These are phyloP conservation scores for Septoria linicola DNA, from an alignment of 2,329 filamentous ascomycete genomes.

Conservation along the genomic window DNA sequence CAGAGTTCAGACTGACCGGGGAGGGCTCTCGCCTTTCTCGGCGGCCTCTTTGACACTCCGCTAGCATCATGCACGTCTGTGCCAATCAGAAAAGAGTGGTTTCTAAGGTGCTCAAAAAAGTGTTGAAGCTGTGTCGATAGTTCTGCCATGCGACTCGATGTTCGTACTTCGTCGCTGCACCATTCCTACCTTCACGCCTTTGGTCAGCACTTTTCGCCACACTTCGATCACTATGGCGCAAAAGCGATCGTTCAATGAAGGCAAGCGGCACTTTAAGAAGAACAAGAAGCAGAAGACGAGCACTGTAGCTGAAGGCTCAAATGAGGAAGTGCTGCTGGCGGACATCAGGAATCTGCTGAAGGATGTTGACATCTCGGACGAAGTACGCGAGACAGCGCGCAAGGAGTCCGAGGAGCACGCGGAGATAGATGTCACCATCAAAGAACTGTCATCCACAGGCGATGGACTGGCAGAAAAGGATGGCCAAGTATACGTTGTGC, in stretches of 20 bases:
- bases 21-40: slow-evolving; percentile 8
- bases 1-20: neutral
- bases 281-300: slow-evolving; percentile 51
- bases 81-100: neutral
- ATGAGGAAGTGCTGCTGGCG: slow-evolving; percentile 50
- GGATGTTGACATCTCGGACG: slow-evolving; percentile 29
- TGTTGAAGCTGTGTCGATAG: neutral
- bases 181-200: neutral
- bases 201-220: too few species aligned
- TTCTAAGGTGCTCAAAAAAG: neutral
- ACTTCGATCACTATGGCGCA: slow-evolving; percentile 32
- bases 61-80: neutral
- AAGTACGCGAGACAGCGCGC: slow-evolving; percentile 15
- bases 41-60: slow-evolving; percentile 3
- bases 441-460: slow-evolving; percentile 83
- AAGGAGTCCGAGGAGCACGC: slow-evolving; percentile 61
- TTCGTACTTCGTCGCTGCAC: slow-evolving; percentile 15
- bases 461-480: slow-evolving; percentile 77
- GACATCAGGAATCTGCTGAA: slow-evolving; percentile 48
- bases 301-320: slow-evolving; percentile 45
- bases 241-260: slow-evolving; percentile 41
- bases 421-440: slow-evolving; percentile 79
- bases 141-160: slow-evolving; percentile 9
- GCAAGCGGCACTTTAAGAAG: slow-evolving; percentile 42
- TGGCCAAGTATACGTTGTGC: slow-evolving; percentile 78